Conservation (phyloP, 1,139 yeast species). For the Kluyveromyces sp. region DNA sequence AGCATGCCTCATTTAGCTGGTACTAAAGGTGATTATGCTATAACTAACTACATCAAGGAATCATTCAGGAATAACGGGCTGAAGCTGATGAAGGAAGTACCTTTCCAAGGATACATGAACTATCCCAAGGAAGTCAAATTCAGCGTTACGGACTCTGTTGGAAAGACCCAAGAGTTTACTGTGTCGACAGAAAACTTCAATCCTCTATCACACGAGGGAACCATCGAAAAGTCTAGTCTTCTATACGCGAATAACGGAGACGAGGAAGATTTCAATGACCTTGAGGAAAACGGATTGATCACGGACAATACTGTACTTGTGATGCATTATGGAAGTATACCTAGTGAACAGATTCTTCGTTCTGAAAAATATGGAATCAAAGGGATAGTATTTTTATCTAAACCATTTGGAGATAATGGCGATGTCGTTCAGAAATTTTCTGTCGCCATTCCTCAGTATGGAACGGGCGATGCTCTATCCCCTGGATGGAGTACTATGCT, state of each 20-base stretch:
- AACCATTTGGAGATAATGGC: constrained; percentile 20
- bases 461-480: constrained; percentile 72
- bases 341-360: constrained; percentile 45
- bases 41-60: constrained; percentile 57
- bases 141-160: background rate
- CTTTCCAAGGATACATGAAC: constrained; percentile 50
- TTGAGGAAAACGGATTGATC: constrained; percentile 36
- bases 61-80: constrained; percentile 54
- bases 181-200: constrained; percentile 49
- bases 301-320: constrained; percentile 45
- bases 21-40: constrained; percentile 70
- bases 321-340: constrained; percentile 52
- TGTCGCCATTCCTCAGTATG: constrained; percentile 57
- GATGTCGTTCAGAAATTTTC: constrained; percentile 55
- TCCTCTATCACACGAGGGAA: constrained; percentile 60
- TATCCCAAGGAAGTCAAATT: constrained; percentile 38
- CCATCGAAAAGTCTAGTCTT: constrained; percentile 43
- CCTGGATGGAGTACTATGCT: constrained; percentile 67
- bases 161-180: constrained; percentile 32
- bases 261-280: constrained; percentile 44
- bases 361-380: constrained; percentile 48
- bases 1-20: constrained; percentile 87
- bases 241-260: constrained; percentile 64
- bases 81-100: constrained; percentile 43
- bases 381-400: constrained; percentile 46